Conservation (phyloP, 352 stramenopile species). For the Globisporangium takayamanum region DNA sequence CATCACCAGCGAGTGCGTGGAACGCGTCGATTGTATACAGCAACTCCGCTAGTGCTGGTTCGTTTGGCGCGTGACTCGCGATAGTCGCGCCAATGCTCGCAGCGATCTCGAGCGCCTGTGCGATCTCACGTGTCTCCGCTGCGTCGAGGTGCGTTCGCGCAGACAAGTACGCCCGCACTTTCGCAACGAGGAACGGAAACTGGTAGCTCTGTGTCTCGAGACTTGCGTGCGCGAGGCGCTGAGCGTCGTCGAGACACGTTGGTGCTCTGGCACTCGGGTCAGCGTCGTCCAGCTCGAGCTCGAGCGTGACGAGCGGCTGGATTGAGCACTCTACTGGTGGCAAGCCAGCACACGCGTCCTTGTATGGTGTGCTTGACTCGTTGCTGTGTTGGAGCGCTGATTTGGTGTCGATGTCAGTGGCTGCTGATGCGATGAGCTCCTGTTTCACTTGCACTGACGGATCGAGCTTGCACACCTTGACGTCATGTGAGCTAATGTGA, state of each 20-base stretch:
- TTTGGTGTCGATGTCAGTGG: too few species aligned
- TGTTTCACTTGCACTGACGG: too few species aligned
- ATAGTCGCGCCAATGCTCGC: constrained; percentile 15
- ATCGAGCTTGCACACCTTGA: too few species aligned
- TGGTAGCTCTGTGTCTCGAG: constrained; percentile 12
- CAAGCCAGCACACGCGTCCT: background rate
- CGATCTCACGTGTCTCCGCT: constrained; percentile 18
- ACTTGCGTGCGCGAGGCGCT: constrained; percentile 9
- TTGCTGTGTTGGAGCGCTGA: too few species aligned
- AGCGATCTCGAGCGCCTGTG: constrained; percentile 13
- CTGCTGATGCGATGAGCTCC: too few species aligned
- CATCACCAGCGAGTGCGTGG: constrained; percentile 10
- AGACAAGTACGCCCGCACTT: constrained; percentile 22
- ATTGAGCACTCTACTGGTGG: too few species aligned
- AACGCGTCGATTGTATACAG: constrained; percentile 18
- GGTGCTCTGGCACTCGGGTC: constrained; percentile 8
- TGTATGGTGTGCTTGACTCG: background rate
- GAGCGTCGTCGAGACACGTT: constrained; percentile 15
- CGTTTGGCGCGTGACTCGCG: constrained; percentile 2
- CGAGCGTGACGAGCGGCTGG: constrained; percentile 15
- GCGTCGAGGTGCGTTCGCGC: constrained; percentile 6
- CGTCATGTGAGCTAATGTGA: too few species aligned
- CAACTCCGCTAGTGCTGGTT: constrained; percentile 16
- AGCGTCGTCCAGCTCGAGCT: constrained; percentile 19
- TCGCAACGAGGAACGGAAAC: constrained; percentile 19